Evolutionary conservation across 257 asterid genomes (phyloP), one percentile per base, ranked within the genome.

Genomic region (Leptodermis oblonga): DNA sequence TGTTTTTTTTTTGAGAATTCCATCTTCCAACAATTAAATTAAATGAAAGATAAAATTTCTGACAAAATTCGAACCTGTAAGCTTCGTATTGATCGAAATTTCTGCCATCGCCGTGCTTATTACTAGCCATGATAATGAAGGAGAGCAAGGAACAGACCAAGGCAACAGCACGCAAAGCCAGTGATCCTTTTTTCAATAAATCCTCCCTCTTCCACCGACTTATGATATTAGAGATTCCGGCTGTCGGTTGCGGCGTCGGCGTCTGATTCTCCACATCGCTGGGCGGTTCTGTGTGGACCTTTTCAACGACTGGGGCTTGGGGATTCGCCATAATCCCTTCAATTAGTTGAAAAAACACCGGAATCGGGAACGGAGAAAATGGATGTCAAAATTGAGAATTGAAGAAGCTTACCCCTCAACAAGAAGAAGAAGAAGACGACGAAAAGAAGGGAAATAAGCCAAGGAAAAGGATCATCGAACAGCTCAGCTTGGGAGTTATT

Each of bases 61-160:
- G 18, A 54, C 15, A 54, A 52, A 51, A 17, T 23, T 1, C 11
- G 61, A 31, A 61, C 66, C 90, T 86, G 80, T 92, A 92, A 54
- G 86, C 92, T 73, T 92, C 90, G 70, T 87, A 92, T 26, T 46
- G 55, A 66, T 86, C 84, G 71, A 89, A 92, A 8, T 83, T 76
- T 69, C 36, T 76, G 88, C 96, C 76, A 56, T 86, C 96, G 9
- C 96, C 96, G 30, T 89, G 98, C 34, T 72, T 53, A 49, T 92
- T 92, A 61, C 77, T 81, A 7, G 85, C 94, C 96, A 87, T 87
- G 28, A 87, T 76, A 23, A 89, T 59, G 76, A 92, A 92, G 26
- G 98, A 84, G 55, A 92, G 78, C 77, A 81, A 72, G 28, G 98
- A 92, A 83, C 84, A 87, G 67, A 89, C 22, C 51, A 92, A 68